Evolutionary conservation across 2,329 filamentous ascomycete genomes (phyloP).

Genomic region (Penicillium sclerotiorum): DNA sequence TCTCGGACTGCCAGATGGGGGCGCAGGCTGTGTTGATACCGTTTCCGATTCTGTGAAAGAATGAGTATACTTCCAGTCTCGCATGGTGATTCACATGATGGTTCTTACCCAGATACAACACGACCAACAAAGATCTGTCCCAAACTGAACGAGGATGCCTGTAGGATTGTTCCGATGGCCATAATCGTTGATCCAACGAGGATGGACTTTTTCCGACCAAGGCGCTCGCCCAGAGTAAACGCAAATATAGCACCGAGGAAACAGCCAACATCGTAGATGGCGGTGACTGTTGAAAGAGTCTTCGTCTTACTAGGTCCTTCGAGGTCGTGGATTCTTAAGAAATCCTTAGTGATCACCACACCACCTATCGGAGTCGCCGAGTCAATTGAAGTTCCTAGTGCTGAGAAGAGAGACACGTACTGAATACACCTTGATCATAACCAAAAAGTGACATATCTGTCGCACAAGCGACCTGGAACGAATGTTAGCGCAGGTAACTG

Average conservation of each 20-base stretch:
- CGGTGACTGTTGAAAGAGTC: constrained; percentile 53
- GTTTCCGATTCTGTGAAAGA: constrained; percentile 45
- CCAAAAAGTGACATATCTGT: constrained; percentile 44
- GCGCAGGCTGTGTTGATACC: constrained; percentile 56
- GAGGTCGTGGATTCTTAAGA: constrained; percentile 53
- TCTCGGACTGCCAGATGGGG: constrained; percentile 55
- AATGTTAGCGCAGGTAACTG: constrained; percentile 4
- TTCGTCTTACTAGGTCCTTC: constrained; percentile 37
- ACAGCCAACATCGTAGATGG: constrained; percentile 63
- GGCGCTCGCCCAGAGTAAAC: constrained; percentile 50
- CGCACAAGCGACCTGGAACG: constrained; percentile 42
- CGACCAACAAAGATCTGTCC: constrained; percentile 55
- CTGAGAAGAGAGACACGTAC: constrained; percentile 18
- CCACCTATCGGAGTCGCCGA: constrained; percentile 45
- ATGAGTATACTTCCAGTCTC: not conserved
- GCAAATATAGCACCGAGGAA: constrained; percentile 55
- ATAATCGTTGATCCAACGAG: constrained; percentile 53
- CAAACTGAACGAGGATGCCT: constrained; percentile 49
- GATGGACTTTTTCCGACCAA: constrained; percentile 53
- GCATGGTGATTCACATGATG: not conserved
- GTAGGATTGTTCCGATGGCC: constrained; percentile 52
- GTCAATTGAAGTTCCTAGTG: not conserved
- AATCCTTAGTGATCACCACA: constrained; percentile 57
- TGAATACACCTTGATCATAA: constrained; percentile 57
- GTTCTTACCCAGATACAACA: constrained; percentile 30